Conservation (phyloP, 805 yeast species). For the Ogataea saltuana region DNA sequence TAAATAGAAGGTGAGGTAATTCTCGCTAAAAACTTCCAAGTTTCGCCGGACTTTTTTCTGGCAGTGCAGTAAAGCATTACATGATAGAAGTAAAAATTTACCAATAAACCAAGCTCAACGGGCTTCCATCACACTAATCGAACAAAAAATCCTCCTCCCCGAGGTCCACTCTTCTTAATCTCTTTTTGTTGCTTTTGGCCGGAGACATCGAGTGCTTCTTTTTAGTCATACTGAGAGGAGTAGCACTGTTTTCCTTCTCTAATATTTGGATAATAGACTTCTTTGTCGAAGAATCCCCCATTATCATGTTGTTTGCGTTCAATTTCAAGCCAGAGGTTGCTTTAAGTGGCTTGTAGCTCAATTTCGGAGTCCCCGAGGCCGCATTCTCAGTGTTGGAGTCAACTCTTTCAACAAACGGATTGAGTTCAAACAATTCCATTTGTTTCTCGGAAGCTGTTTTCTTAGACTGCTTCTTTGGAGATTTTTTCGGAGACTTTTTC, state of each 20-base stretch:
- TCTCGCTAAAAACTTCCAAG: too few species aligned
- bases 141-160: conserved; percentile 21
- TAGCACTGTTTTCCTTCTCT: conserved; percentile 11
- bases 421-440: conserved; percentile 15
- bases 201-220: conserved; percentile 24
- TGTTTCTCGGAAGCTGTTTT: conserved; percentile 10
- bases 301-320: not conserved
- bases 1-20: too few species aligned
- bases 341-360: conserved; percentile 5
- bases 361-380: conserved; percentile 2
- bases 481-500: conserved; percentile 14
- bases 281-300: not conserved
- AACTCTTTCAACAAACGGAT: conserved; percentile 4
- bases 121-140: conserved; percentile 11
- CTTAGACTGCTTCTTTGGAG: conserved; percentile 8
- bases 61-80: too few species aligned
- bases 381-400: not conserved
- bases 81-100: too few species aligned
- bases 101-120: not conserved
- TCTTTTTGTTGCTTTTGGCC: conserved; percentile 16
- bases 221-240: conserved; percentile 1
- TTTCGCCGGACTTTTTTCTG: too few species aligned
- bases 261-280: not conserved
- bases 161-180: conserved; percentile 21
- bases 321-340: conserved; percentile 2